phyloP scores from a whole-genome alignment of 495 filamentous ascomycete genomes.

The Aspergillus diversus region DNA sequence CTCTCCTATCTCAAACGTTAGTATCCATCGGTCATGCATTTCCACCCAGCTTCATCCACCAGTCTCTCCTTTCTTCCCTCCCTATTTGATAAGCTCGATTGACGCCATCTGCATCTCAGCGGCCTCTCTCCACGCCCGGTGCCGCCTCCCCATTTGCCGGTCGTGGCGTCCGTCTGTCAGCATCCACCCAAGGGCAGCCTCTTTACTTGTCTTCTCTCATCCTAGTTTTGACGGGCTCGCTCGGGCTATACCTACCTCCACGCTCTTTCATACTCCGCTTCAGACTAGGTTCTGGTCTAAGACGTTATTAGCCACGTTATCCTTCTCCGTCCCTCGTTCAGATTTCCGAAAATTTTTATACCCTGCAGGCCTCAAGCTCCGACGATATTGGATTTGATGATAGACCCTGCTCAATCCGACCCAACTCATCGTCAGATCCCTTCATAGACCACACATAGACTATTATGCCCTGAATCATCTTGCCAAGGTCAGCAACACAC shows the following conservation, averaged over 20 bases:
- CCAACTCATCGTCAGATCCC: constrained; percentile 10
- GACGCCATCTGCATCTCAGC: constrained; percentile 10
- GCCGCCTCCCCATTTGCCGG: constrained; percentile 6
- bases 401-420: background rate
- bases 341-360: background rate
- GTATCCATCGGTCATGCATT: constrained; percentile 16
- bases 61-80: constrained; percentile 11
- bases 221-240: constrained; percentile 5
- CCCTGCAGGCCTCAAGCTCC: background rate
- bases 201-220: constrained; percentile 12
- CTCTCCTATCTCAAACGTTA: constrained; percentile 22
- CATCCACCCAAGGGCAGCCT: background rate
- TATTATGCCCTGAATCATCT: constrained; percentile 14
- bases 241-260: background rate
- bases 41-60: constrained; percentile 6
- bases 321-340: constrained; percentile 14
- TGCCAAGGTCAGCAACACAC: constrained; percentile 19
- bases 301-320: constrained; percentile 6
- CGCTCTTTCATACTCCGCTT: constrained; percentile 3
- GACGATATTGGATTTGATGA: background rate
- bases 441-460: background rate
- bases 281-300: background rate
- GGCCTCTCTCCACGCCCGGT: constrained; percentile 5
- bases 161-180: constrained; percentile 9
- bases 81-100: constrained; percentile 22